These are phyloP conservation scores for Yamadazyma oceani DNA, from an alignment of 1,139 yeast species.

Conservation along the genomic window DNA sequence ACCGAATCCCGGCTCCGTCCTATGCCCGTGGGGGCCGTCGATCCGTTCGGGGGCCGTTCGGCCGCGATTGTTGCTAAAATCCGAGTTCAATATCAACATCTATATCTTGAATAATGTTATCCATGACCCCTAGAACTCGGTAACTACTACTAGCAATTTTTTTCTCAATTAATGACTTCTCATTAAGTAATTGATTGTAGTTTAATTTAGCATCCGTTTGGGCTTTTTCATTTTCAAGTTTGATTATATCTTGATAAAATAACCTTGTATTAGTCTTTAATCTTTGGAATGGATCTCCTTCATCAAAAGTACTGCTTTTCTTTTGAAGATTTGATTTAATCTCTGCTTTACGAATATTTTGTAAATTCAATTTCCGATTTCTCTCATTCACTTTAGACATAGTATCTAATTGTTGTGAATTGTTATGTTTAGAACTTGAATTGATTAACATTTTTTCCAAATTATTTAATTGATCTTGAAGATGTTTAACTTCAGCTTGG, in stretches of 20 bases:
- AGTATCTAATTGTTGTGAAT: slow-evolving; percentile 27
- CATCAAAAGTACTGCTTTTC: slow-evolving; percentile 47
- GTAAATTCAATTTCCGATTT: slow-evolving; percentile 78
- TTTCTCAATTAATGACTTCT: slow-evolving; percentile 39
- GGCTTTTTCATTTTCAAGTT: slow-evolving; percentile 47
- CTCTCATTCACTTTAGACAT: slow-evolving; percentile 74
- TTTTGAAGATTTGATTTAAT: slow-evolving; percentile 58
- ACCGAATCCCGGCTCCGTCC: too few species aligned
- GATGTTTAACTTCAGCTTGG: slow-evolving; percentile 46
- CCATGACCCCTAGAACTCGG: slow-evolving; percentile 47
- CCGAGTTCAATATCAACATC: slow-evolving; percentile 33
- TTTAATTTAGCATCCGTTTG: slow-evolving; percentile 39
- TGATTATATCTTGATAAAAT: slow-evolving; percentile 59
- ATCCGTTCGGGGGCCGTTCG: too few species aligned
- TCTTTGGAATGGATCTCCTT: slow-evolving; percentile 86
- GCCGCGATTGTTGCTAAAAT: too few species aligned
- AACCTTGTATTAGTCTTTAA: slow-evolving; percentile 83
- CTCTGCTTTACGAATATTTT: slow-evolving; percentile 79
- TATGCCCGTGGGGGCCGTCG: too few species aligned
- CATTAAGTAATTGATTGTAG: slow-evolving; percentile 34
- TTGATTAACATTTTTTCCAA: slow-evolving; percentile 32
- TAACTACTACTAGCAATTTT: slow-evolving; percentile 44
- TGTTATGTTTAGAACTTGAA: slow-evolving; percentile 22
- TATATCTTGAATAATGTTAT: slow-evolving; percentile 35
- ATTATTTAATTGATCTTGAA: slow-evolving; percentile 43